phyloP scores from a whole-genome alignment of 73 alveolate genomes.

The Tetrahymena borealis region DNA sequence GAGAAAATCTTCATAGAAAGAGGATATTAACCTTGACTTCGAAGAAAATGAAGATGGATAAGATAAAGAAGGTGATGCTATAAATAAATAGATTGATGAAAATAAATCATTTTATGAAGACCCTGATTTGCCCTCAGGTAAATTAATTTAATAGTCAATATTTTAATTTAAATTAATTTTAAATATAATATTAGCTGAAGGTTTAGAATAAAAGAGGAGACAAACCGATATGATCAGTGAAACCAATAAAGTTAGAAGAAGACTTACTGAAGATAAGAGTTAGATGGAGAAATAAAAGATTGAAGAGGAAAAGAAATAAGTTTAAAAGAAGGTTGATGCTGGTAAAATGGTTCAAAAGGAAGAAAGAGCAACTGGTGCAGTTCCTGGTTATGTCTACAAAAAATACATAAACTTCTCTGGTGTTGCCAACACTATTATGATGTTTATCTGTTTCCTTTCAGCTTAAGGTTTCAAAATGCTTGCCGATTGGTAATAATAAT shows the following conservation, averaged over 20 bases:
- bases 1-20: neutral
- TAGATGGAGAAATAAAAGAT: neutral
- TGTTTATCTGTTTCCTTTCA: neutral
- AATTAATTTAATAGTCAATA: neutral
- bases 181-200: neutral
- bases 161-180: neutral
- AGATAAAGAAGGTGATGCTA: neutral
- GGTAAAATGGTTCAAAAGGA: neutral
- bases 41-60: neutral
- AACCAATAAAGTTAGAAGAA: neutral
- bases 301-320: neutral
- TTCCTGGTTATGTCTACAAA: neutral
- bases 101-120: neutral
- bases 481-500: neutral
- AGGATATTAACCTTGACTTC: no score
- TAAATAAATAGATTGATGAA: neutral
- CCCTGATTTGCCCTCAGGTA: neutral
- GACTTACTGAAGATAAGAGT: neutral
- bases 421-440: neutral
- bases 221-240: neutral
- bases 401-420: neutral
- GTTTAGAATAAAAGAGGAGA: neutral
- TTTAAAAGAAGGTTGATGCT: neutral
- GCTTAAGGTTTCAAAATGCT: neutral
- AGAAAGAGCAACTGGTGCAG: neutral